Percentiles rank a stretch among this genome's conserved stretches.
These are phyloP conservation scores for Fusarium citri DNA, from an alignment of 2,329 filamentous ascomycete species.

Conservation along the genomic window DNA sequence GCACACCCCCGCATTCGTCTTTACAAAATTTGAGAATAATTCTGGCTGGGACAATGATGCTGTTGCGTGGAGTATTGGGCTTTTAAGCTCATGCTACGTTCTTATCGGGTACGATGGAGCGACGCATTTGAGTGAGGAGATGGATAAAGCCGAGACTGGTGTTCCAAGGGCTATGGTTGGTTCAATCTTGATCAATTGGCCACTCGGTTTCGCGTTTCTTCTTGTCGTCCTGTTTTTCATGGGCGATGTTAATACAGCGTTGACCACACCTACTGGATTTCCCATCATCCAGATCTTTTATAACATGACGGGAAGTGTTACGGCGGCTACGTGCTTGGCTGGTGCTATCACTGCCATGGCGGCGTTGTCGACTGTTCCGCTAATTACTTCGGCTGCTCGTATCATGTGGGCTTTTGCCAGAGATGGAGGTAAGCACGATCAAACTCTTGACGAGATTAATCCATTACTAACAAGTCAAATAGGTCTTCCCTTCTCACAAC, in stretches of 20 bases:
- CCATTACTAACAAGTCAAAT: not conserved
- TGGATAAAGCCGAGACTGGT: slow-evolving; percentile 25
- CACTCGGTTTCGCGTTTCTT: slow-evolving; percentile 27
- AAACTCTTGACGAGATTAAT: accelerated
- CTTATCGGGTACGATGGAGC: slow-evolving; percentile 35
- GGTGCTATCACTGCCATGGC: slow-evolving; percentile 25
- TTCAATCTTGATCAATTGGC: slow-evolving; percentile 20
- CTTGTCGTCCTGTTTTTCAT: slow-evolving; percentile 30
- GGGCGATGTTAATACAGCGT: slow-evolving; percentile 17
- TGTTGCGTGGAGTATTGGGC: slow-evolving; percentile 35
- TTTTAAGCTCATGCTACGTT: slow-evolving; percentile 38
- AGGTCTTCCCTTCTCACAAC: slow-evolving; percentile 31
- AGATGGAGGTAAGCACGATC: slow-evolving; percentile 27
- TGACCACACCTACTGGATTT: slow-evolving; percentile 23
- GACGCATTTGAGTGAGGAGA: slow-evolving; percentile 37
- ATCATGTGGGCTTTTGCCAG: slow-evolving; percentile 40
- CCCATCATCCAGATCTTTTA: slow-evolving; percentile 36
- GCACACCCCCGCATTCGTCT: slow-evolving; percentile 26
- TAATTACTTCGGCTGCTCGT: slow-evolving; percentile 28
- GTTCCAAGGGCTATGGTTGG: slow-evolving; percentile 33
- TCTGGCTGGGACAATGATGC: slow-evolving; percentile 32
- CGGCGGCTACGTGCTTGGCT: slow-evolving; percentile 5
- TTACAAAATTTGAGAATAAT: slow-evolving; percentile 30
- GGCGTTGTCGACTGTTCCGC: slow-evolving; percentile 17
- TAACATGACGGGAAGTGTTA: slow-evolving; percentile 6